Percentiles rank a stretch among this genome's conserved stretches.
phyloP scores from a whole-genome alignment of 2,329 filamentous ascomycete genomes.

The Colletotrichum chlorophyti region DNA sequence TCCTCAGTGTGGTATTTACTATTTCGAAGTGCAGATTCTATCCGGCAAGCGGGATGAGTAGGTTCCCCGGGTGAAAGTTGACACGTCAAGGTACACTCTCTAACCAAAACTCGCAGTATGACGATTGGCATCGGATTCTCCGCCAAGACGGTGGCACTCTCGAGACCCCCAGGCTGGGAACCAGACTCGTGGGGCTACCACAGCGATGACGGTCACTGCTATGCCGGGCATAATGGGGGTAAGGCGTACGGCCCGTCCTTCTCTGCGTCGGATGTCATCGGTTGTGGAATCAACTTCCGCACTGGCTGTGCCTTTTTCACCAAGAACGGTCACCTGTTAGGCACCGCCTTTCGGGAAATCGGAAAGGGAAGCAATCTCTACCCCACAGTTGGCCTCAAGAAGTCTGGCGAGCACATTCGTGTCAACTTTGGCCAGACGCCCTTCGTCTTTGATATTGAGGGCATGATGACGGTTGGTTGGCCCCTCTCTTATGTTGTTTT shows the following conservation, averaged over 20 bases:
- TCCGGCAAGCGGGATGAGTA: conserved; percentile 62
- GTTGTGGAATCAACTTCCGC: conserved; percentile 71
- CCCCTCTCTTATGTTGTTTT: not conserved
- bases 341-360: conserved; percentile 73
- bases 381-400: conserved; percentile 71
- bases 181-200: conserved; percentile 74
- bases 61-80: conserved; percentile 35
- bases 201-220: conserved; percentile 70
- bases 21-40: conserved; percentile 75
- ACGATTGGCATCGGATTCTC: conserved; percentile 70
- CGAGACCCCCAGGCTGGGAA: conserved; percentile 71
- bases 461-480: conserved; percentile 75
- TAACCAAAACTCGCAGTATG: conserved; percentile 46
- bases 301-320: conserved; percentile 73
- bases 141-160: conserved; percentile 57
- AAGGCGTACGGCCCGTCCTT: conserved; percentile 65
- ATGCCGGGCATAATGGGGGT: conserved; percentile 62
- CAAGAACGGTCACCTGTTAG: conserved; percentile 70
- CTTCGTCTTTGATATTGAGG: conserved; percentile 92
- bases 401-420: conserved; percentile 64
- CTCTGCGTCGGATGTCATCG: conserved; percentile 63
- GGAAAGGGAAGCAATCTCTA: conserved; percentile 61
- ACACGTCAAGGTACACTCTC: not conserved
- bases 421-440: conserved; percentile 75
- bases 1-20: conserved; percentile 89